A percentile compares a stretch with the other conserved stretches of the same genome.
phyloP scores from a whole-genome alignment of 805 yeast species.

The Metschnikowia henanensis region DNA sequence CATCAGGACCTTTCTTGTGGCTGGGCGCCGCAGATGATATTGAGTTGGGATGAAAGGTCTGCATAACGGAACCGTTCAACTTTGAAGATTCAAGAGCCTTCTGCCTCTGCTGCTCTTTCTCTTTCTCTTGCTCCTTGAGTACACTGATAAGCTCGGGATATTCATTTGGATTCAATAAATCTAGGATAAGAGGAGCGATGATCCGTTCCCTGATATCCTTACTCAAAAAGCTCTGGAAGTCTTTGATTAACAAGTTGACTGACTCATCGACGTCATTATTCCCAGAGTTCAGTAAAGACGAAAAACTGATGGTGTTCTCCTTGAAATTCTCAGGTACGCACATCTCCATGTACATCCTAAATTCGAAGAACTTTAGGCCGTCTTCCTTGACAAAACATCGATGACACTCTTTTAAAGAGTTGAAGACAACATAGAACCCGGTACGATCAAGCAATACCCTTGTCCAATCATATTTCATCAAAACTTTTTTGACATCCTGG shows the following conservation, averaged over 20 bases:
- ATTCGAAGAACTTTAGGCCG: slow-evolving; percentile 50
- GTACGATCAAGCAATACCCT: slow-evolving; percentile 58
- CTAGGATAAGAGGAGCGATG: slow-evolving; percentile 67
- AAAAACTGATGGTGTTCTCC: slow-evolving; percentile 17
- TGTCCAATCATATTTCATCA: slow-evolving; percentile 64
- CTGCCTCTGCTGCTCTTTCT: slow-evolving; percentile 16
- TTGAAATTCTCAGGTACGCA: slow-evolving; percentile 47
- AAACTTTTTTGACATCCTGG: slow-evolving; percentile 56
- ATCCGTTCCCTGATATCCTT: slow-evolving; percentile 75
- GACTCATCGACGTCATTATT: slow-evolving; percentile 57
- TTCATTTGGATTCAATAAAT: slow-evolving; percentile 55
- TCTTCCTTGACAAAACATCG: slow-evolving; percentile 61
- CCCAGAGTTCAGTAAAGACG: slow-evolving; percentile 14
- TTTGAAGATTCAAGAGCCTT: slow-evolving; percentile 4
- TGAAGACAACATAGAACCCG: slow-evolving; percentile 76
- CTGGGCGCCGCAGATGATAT: slow-evolving; percentile 2
- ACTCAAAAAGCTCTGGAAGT: slow-evolving; percentile 58
- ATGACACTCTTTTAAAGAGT: slow-evolving; percentile 55
- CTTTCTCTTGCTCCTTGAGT: slow-evolving; percentile 29
- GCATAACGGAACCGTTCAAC: not conserved
- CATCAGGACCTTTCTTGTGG: slow-evolving; percentile 2
- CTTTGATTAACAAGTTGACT: slow-evolving; percentile 54
- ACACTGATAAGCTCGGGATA: slow-evolving; percentile 50
- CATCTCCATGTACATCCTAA: slow-evolving; percentile 57
- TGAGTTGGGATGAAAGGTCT: not conserved